phyloP scores from a whole-genome alignment of 164 flowering plant genomes.

The Taxillus chinensis region DNA sequence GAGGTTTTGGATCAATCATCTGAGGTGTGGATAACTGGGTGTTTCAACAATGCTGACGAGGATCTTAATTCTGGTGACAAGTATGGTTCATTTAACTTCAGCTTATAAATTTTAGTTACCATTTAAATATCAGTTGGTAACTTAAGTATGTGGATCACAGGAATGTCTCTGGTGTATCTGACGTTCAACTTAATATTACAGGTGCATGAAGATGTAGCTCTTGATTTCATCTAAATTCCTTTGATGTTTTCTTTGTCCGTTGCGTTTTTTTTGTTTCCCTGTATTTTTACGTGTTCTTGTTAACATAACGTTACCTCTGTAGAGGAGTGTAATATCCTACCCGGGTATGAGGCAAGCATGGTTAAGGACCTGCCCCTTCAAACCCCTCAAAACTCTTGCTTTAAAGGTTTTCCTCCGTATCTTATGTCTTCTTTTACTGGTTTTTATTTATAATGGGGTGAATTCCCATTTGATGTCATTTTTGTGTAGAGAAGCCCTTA shows the following conservation, averaged over 20 bases:
- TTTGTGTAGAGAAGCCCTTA: not conserved
- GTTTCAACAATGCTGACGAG: slow-evolving; percentile 49
- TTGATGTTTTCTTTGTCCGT: no score
- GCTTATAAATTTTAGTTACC: slow-evolving; percentile 1
- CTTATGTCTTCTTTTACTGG: not conserved
- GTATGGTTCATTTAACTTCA: slow-evolving; percentile 33
- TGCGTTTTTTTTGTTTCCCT: not conserved
- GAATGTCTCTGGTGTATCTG: slow-evolving; percentile 37
- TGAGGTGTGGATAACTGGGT: slow-evolving; percentile 69
- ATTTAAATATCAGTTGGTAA: slow-evolving; percentile 8
- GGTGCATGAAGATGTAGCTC: slow-evolving; percentile 31
- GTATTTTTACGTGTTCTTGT: not conserved
- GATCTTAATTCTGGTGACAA: slow-evolving; percentile 32
- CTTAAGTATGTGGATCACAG: slow-evolving; percentile 24
- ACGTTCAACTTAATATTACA: slow-evolving; percentile 49
- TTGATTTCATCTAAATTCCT: not conserved
- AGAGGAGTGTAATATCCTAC: slow-evolving; percentile 45
- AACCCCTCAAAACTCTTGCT: slow-evolving; percentile 37
- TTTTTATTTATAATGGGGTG: not conserved
- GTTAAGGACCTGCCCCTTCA: slow-evolving; percentile 29
- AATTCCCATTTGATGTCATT: slow-evolving; percentile 1
- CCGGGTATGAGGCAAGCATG: slow-evolving; percentile 28
- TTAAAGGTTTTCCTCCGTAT: slow-evolving; percentile 42
- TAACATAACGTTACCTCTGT: slow-evolving; percentile 5
- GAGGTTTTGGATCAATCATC: slow-evolving; percentile 48